phyloP scores from a whole-genome alignment of 2,329 filamentous ascomycete species.

The Fusarium hainanense region DNA sequence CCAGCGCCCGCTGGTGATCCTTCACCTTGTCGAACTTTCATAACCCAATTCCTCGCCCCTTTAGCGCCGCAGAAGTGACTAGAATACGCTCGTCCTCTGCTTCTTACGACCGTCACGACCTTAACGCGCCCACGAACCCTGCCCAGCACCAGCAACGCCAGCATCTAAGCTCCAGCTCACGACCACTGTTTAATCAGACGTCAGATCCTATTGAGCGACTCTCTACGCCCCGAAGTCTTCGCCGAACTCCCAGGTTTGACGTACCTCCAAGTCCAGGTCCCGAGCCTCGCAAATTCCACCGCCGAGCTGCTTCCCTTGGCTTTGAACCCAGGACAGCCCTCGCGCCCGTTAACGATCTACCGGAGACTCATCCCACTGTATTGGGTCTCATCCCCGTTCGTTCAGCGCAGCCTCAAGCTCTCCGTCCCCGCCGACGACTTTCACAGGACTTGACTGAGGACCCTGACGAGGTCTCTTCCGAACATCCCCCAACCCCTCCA shows the following conservation, averaged over 20 bases:
- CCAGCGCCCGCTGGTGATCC: constrained; percentile 53
- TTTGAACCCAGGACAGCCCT: constrained; percentile 56
- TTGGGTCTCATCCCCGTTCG: constrained; percentile 51
- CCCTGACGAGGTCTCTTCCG: constrained; percentile 54
- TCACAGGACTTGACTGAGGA: constrained; percentile 63
- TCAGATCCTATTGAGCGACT: constrained; percentile 55
- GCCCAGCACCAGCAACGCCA: constrained; percentile 61
- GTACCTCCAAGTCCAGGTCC: constrained; percentile 54
- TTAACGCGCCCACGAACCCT: constrained; percentile 59
- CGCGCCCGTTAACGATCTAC: constrained; percentile 37
- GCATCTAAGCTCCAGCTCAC: constrained; percentile 44
- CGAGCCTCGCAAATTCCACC: constrained; percentile 56
- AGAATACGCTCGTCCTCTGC: constrained; percentile 53
- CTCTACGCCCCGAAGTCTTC: constrained; percentile 60
- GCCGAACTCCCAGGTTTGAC: constrained; percentile 64
- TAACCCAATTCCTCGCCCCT: constrained; percentile 40
- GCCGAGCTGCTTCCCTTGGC: constrained; percentile 61
- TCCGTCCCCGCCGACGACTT: constrained; percentile 49
- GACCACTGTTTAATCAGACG: constrained; percentile 43
- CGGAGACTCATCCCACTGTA: constrained; percentile 43
- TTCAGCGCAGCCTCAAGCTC: constrained; percentile 53
- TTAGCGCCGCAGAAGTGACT: constrained; percentile 59
- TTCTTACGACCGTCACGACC: constrained; percentile 67
- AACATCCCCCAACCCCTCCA: constrained; percentile 44
- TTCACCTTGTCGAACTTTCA: constrained; percentile 60